Evolutionary conservation across 148 eudicot genomes (phyloP).

Genomic region (Rheum nobile): DNA sequence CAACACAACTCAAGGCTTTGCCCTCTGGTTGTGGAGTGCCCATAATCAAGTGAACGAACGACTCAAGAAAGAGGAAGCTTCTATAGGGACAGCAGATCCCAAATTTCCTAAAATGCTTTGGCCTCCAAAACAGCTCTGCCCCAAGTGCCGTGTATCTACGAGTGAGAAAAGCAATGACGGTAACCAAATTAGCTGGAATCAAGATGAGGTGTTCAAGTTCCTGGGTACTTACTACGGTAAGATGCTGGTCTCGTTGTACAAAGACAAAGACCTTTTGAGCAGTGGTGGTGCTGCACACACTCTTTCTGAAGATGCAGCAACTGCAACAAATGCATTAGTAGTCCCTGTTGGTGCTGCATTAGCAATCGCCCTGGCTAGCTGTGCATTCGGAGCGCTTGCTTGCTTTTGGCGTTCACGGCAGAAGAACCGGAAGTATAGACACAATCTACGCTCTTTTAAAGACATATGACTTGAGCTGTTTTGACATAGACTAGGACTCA

Average conservation of each 20-base stretch:
- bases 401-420: conserved; percentile 96
- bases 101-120: conserved; percentile 73
- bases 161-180: conserved; percentile 15
- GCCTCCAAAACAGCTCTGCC: conserved; percentile 89
- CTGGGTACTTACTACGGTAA: conserved; percentile 65
- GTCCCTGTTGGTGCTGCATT: conserved; percentile 88
- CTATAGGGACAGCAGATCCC: conserved; percentile 59
- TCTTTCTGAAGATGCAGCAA: conserved; percentile 32
- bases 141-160: conserved; percentile 45
- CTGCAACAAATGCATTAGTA: conserved; percentile 47
- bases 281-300: conserved; percentile 13
- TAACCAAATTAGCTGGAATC: conserved; percentile 43
- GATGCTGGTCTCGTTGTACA: conserved; percentile 34
- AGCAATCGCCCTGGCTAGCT: conserved; percentile 87
- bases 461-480: conserved; percentile 48
- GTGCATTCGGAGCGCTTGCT: conserved; percentile 91
- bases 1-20: conserved; percentile 62
- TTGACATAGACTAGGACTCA: conserved; percentile 12
- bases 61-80: conserved; percentile 61
- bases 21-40: conserved; percentile 85
- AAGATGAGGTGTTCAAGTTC: conserved; percentile 66
- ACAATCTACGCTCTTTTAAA: conserved; percentile 69
- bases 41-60: conserved; percentile 83
- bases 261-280: conserved; percentile 28
- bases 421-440: conserved; percentile 91